A percentile compares a stretch with the other conserved stretches of the same genome.
These are phyloP conservation scores for Cadophora gregata DNA, from an alignment of 2,329 filamentous ascomycete species.

Conservation along the genomic window DNA sequence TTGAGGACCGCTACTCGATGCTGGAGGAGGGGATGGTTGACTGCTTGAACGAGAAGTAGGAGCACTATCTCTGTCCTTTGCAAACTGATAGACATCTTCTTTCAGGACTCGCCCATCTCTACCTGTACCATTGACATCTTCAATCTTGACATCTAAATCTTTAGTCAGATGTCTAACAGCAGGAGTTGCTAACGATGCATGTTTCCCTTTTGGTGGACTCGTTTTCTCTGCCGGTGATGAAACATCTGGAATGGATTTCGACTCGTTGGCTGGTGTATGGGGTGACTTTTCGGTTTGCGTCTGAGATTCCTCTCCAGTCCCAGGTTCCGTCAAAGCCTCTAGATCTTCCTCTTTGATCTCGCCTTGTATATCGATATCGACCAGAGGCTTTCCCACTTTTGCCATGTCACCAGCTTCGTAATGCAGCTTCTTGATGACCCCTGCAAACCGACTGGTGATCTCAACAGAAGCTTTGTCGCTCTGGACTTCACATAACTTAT, in stretches of 20 bases:
- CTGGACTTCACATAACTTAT: slow-evolving; percentile 96
- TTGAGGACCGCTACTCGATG: slow-evolving; percentile 50
- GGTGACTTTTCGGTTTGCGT: slow-evolving; percentile 23
- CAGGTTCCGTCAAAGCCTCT: slow-evolving; percentile 47
- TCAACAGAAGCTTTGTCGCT: slow-evolving; percentile 92
- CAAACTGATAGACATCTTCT: slow-evolving; percentile 83
- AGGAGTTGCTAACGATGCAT: slow-evolving; percentile 82
- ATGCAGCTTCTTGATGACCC: slow-evolving; percentile 93
- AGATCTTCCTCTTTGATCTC: slow-evolving; percentile 70
- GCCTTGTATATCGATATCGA: slow-evolving; percentile 92
- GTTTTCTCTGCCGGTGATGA: slow-evolving; percentile 14
- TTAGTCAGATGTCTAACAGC: slow-evolving; percentile 90
- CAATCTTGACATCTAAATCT: slow-evolving; percentile 78
- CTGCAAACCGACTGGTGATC: slow-evolving; percentile 95
- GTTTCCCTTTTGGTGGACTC: slow-evolving; percentile 55
- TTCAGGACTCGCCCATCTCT: slow-evolving; percentile 91
- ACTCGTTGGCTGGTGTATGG: slow-evolving; percentile 8
- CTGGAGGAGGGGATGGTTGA: slow-evolving; percentile 28
- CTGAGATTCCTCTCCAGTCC: slow-evolving; percentile 32
- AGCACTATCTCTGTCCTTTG: slow-evolving; percentile 58
- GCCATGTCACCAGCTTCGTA: slow-evolving; percentile 97
- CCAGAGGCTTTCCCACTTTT: slow-evolving; percentile 89
- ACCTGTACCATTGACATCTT: slow-evolving; percentile 81
- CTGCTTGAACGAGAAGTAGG: slow-evolving; percentile 31
- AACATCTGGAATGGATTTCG: slow-evolving; percentile 3